phyloP scores from a whole-genome alignment of 768 basidiomycete genomes.

The Daedaleopsis nitida region DNA sequence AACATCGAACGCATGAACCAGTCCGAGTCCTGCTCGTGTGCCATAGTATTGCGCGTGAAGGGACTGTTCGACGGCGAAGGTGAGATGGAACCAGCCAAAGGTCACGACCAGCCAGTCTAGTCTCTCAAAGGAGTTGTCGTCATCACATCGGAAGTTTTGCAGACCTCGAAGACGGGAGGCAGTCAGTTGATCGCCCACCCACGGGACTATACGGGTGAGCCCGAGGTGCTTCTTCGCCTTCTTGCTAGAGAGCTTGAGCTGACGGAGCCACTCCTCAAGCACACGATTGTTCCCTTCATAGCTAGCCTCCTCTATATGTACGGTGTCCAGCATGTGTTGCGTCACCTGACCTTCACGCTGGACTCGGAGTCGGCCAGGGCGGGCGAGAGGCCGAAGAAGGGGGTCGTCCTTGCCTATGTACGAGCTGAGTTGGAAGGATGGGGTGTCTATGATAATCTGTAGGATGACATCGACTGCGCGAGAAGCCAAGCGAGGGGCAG shows the following conservation, averaged over 20 bases:
- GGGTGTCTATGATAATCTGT: background rate
- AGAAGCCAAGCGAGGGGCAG: background rate
- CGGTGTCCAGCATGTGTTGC: background rate
- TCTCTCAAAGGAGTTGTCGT: conserved; percentile 40
- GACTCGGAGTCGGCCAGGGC: background rate
- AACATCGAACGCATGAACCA: background rate
- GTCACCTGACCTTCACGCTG: background rate
- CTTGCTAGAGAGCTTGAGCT: background rate
- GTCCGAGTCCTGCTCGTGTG: no score
- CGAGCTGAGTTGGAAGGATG: background rate
- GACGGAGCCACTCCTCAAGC: background rate
- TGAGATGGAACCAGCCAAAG: conserved; percentile 44
- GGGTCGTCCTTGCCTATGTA: background rate
- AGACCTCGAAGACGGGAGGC: conserved; percentile 39
- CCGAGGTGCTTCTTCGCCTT: background rate
- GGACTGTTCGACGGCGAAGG: conserved; percentile 28
- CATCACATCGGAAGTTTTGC: conserved; percentile 35
- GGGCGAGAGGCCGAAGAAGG: background rate
- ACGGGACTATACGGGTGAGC: conserved; percentile 28
- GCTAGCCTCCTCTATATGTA: background rate
- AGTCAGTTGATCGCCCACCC: conserved; percentile 42
- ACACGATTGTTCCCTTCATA: background rate
- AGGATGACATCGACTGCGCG: background rate
- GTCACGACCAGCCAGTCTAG: conserved; percentile 35
- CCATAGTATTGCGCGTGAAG: background rate